A percentile compares a stretch with the other conserved stretches of the same genome.
Conservation (phyloP, 805 yeast genomes). For the Candida taoyuanica region DNA sequence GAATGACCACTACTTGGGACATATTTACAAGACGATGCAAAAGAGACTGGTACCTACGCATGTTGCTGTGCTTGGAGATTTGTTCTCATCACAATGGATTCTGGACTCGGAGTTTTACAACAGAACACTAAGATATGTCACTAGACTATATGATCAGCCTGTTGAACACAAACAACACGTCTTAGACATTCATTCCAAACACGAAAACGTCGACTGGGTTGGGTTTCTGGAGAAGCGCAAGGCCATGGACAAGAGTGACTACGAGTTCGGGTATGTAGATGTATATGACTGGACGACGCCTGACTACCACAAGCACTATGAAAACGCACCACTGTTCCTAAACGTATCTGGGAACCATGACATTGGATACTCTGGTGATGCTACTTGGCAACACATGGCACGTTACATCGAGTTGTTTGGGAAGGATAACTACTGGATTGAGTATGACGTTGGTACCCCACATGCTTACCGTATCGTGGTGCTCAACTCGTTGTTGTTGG, state of each 20-base stretch:
- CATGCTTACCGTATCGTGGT: slow-evolving; percentile 90
- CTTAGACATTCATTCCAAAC: slow-evolving; percentile 42
- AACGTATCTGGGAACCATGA: slow-evolving; percentile 95
- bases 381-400: slow-evolving; percentile 85
- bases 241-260: slow-evolving; percentile 30
- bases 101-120: slow-evolving; percentile 78
- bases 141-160: slow-evolving; percentile 63
- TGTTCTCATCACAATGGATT: slow-evolving; percentile 94
- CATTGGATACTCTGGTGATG: slow-evolving; percentile 92
- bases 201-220: slow-evolving; percentile 55
- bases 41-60: slow-evolving; percentile 64
- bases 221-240: slow-evolving; percentile 34
- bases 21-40: slow-evolving; percentile 66
- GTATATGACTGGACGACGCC: slow-evolving; percentile 62
- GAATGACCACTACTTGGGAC: slow-evolving; percentile 86
- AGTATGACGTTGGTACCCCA: slow-evolving; percentile 55
- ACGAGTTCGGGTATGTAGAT: slow-evolving; percentile 49
- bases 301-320: slow-evolving; percentile 26
- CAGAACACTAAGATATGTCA: slow-evolving; percentile 69
- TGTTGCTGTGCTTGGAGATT: slow-evolving; percentile 89
- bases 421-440: slow-evolving; percentile 76
- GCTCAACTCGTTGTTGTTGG: slow-evolving; percentile 74
- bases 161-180: slow-evolving; percentile 44
- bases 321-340: slow-evolving; percentile 60
- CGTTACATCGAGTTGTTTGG: slow-evolving; percentile 76